phyloP scores from a whole-genome alignment of 1,284 basidiomycete species.

The Cutaneotrichosporon arboriforme region DNA sequence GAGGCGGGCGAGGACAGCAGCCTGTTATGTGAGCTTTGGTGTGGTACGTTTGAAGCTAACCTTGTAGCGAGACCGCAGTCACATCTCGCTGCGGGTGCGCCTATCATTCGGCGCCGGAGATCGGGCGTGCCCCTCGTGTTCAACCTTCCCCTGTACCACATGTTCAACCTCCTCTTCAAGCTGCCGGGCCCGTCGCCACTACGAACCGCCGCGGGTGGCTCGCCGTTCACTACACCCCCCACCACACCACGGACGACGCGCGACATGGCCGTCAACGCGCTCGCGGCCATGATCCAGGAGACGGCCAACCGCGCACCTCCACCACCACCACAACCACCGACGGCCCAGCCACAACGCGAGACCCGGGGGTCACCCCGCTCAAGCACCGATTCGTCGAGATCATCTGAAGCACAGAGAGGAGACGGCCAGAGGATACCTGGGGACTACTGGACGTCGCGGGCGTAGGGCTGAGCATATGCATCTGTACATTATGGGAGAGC shows the following conservation, averaged over 20 bases:
- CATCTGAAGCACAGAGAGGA: neutral
- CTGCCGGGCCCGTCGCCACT: conserved; percentile 27
- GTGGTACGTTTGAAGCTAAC: neutral
- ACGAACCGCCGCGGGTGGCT: conserved; percentile 30
- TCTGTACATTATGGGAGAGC: conserved; percentile 11
- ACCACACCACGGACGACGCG: conserved; percentile 3
- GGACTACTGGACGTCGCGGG: conserved; percentile 19
- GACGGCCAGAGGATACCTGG: conserved; percentile 15
- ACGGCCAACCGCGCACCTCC: neutral
- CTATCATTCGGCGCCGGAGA: conserved; percentile 8
- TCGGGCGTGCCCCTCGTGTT: conserved; percentile 34
- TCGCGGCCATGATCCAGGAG: conserved; percentile 3
- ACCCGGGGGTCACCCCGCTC: neutral
- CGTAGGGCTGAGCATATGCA: conserved; percentile 14
- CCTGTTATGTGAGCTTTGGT: no score
- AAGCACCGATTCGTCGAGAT: neutral
- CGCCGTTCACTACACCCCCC: conserved; percentile 25
- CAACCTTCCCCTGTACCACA: conserved; percentile 27
- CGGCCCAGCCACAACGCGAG: neutral
- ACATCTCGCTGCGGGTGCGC: neutral
- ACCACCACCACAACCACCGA: neutral
- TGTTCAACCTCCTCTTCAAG: conserved; percentile 27
- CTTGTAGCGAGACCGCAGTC: neutral
- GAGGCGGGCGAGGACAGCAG: conserved; percentile 16
- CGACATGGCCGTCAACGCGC: neutral